These are phyloP conservation scores for Casuarina cunninghamiana DNA, from an alignment of 306 rosid genomes.

Conservation along the genomic window DNA sequence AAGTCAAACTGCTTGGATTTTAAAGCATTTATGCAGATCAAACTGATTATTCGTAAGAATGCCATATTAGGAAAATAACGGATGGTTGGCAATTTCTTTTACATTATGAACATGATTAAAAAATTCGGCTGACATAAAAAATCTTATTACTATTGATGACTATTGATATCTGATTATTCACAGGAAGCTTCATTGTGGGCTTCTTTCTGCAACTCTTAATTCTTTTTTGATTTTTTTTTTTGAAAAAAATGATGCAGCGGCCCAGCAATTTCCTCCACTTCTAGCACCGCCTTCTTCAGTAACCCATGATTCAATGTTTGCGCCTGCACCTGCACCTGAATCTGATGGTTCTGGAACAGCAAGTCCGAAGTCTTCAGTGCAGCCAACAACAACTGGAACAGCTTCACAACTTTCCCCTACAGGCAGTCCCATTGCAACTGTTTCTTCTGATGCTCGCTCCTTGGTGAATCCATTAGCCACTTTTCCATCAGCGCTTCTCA, in stretches of 20 bases:
- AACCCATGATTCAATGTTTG: conserved; percentile 44
- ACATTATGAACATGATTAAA: not conserved
- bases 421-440: conserved; percentile 57
- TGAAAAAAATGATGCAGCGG: conserved; percentile 52
- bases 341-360: conserved; percentile 44
- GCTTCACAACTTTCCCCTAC: conserved; percentile 64
- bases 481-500: conserved; percentile 38
- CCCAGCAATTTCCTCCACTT: conserved; percentile 73
- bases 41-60: not conserved
- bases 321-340: conserved; percentile 76
- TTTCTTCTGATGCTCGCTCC: conserved; percentile 59
- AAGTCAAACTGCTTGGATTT: not conserved
- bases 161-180: conserved; percentile 9
- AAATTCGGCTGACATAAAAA: not conserved
- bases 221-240: not conserved
- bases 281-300: conserved; percentile 78
- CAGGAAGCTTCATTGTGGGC: not conserved
- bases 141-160: conserved; percentile 1
- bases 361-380: conserved; percentile 41
- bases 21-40: conserved; percentile 10
- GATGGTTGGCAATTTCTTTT: not conserved
- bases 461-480: conserved; percentile 52
- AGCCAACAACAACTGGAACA: conserved; percentile 55
- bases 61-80: not conserved
- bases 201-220: conserved; percentile 3